A percentile compares a stretch with the other conserved stretches of the same genome.
Evolutionary conservation across 140 eudicot species (phyloP).

Genomic region (Oenanthe javanica): DNA sequence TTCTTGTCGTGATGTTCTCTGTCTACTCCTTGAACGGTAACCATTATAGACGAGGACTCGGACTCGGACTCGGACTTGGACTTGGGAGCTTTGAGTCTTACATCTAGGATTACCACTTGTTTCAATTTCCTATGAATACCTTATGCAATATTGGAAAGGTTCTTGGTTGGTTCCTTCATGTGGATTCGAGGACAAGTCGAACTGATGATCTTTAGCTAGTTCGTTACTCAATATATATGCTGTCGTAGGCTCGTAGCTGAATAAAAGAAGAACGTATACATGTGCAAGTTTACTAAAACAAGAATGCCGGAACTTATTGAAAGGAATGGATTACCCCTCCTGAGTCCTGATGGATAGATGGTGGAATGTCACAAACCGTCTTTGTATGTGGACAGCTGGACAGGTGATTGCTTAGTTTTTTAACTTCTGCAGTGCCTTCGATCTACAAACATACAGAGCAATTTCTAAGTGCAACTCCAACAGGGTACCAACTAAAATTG

Average conservation of each 20-base stretch:
- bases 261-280: neutral
- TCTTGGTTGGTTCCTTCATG: conserved; percentile 51
- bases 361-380: no score
- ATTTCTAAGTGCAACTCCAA: no score
- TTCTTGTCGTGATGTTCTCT: conserved; percentile 37
- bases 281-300: no score
- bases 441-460: no score
- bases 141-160: conserved; percentile 66
- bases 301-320: no score
- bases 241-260: neutral
- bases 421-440: no score
- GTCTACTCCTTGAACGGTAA: conserved; percentile 37
- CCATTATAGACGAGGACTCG: conserved; percentile 53
- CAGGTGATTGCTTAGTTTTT: no score
- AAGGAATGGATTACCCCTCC: no score
- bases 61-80: conserved; percentile 38
- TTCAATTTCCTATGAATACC: conserved; percentile 48
- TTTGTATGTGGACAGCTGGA: no score
- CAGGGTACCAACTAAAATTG: no score
- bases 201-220: neutral
- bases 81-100: conserved; percentile 37
- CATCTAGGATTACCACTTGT: conserved; percentile 31
- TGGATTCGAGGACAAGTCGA: conserved; percentile 26
- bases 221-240: no score
- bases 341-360: no score